Conservation (phyloP, 495 filamentous ascomycete genomes). For the Aspergillus coremiiformis region DNA sequence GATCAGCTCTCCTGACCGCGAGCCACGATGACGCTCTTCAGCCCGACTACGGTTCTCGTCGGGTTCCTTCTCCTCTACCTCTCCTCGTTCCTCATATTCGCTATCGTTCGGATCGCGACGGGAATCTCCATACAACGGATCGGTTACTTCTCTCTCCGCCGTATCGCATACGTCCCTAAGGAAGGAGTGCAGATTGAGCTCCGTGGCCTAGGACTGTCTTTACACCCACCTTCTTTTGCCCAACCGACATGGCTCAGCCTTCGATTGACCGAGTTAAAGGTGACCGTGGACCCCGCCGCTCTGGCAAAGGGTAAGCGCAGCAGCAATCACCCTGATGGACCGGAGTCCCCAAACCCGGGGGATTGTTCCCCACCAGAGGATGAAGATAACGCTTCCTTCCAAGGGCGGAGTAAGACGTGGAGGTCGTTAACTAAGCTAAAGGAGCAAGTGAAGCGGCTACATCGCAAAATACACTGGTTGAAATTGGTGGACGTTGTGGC, state of each 20-base stretch:
- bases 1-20: constrained; percentile 38
- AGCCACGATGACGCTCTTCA: constrained; percentile 51
- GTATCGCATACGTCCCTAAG: constrained; percentile 76
- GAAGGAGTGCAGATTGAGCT: constrained; percentile 88
- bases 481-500: constrained; percentile 86
- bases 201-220: constrained; percentile 73
- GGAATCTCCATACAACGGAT: constrained; percentile 94
- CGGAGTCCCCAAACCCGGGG: constrained; percentile 19
- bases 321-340: constrained; percentile 15
- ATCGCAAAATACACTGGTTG: constrained; percentile 82
- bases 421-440: constrained; percentile 64
- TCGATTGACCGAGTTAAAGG: constrained; percentile 69
- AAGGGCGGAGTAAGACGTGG: constrained; percentile 66
- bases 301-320: constrained; percentile 42
- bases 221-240: constrained; percentile 91
- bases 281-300: constrained; percentile 70
- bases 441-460: constrained; percentile 76
- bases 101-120: constrained; percentile 82
- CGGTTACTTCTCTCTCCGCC: constrained; percentile 82
- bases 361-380: constrained; percentile 9
- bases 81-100: constrained; percentile 86
- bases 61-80: constrained; percentile 81
- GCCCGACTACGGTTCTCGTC: constrained; percentile 75
- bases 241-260: constrained; percentile 96
- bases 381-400: constrained; percentile 15